These are phyloP conservation scores for Bathelium albidoporum DNA, from an alignment of 495 filamentous ascomycete genomes.

Conservation along the genomic window DNA sequence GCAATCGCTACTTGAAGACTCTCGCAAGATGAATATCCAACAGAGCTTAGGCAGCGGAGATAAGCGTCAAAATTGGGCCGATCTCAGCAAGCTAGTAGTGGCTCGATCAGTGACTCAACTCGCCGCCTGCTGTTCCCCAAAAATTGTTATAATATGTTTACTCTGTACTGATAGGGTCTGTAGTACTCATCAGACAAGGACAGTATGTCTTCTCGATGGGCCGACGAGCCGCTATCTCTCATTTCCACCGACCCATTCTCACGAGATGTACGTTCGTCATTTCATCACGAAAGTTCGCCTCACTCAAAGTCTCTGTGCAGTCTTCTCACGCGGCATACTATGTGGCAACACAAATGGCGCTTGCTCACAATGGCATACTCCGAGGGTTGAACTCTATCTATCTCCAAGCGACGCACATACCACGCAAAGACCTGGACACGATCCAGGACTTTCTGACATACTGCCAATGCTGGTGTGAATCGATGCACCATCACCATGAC, in stretches of 20 bases:
- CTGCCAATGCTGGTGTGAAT: conserved; percentile 32
- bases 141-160: neutral
- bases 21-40: neutral
- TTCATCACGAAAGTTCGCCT: neutral
- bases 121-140: neutral
- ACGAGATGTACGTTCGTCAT: conserved; percentile 9
- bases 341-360: conserved; percentile 47
- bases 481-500: conserved; percentile 31
- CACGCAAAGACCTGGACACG: conserved; percentile 17
- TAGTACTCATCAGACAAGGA: neutral
- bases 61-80: neutral
- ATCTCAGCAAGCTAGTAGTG: neutral
- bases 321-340: conserved; percentile 17
- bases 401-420: conserved; percentile 33
- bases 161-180: neutral
- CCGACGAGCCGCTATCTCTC: conserved; percentile 11
- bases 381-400: conserved; percentile 52
- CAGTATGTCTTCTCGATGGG: conserved; percentile 12
- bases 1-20: neutral
- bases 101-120: neutral
- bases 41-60: neutral
- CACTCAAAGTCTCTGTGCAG: conserved; percentile 5
- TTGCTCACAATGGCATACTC: conserved; percentile 49
- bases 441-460: conserved; percentile 26
- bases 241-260: conserved; percentile 13